Percentiles rank a stretch among this genome's conserved stretches.
These are phyloP conservation scores for Cytauxzoon felis DNA, from an alignment of 169 alveolate genomes.

Conservation along the genomic window DNA sequence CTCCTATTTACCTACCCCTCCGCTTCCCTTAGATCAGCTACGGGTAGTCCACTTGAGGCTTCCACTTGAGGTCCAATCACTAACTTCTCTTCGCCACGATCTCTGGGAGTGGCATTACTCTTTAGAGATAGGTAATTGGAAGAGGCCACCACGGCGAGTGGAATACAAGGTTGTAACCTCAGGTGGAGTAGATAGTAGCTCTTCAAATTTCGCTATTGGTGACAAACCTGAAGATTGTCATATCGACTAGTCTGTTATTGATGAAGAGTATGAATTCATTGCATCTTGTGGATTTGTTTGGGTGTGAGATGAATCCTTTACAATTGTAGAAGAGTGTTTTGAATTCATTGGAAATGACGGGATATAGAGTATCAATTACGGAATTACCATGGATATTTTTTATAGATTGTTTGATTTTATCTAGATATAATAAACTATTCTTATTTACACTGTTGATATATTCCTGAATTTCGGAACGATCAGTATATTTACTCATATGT, in stretches of 20 bases:
- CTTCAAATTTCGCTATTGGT: neutral
- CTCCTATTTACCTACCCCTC: no score
- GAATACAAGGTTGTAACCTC: no score
- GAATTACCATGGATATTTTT: conserved; percentile 62
- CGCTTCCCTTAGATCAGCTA: no score
- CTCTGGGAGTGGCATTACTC: no score
- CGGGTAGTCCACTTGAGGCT: no score
- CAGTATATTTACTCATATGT: no score
- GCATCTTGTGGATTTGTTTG: conserved; percentile 75
- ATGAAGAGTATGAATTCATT: conserved; percentile 87
- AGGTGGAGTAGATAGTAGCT: no score
- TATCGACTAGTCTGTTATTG: conserved; percentile 92
- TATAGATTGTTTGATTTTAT: conserved; percentile 31
- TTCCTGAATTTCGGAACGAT: no score
- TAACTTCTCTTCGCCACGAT: no score
- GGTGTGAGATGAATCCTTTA: conserved; percentile 77
- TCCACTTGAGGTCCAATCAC: no score
- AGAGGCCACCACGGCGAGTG: no score
- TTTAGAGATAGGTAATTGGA: no score
- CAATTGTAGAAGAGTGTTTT: conserved; percentile 62
- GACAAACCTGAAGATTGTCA: conserved; percentile 67
- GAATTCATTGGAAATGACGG: conserved; percentile 29
- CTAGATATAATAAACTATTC: conserved; percentile 30
- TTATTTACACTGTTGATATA: conserved; percentile 53
- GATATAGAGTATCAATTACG: conserved; percentile 46